Evolutionary conservation across 305 asterid species (phyloP).

Genomic region (Fraxinus latifolia): DNA sequence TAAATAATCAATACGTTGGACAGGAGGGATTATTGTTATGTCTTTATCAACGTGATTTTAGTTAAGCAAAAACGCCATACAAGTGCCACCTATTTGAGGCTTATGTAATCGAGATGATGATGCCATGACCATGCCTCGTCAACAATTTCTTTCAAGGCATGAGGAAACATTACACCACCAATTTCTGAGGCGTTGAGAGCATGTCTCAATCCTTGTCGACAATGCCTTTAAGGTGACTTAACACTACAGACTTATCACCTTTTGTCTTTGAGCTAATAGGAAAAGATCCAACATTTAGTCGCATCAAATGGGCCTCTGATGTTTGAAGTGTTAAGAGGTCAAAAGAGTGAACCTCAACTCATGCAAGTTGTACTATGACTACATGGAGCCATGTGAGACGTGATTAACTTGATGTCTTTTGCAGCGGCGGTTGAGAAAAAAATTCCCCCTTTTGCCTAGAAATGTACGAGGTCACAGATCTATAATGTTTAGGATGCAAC

Average conservation of each 20-base stretch:
- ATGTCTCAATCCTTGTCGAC: background rate
- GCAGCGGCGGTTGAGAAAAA: background rate
- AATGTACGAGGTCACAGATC: background rate
- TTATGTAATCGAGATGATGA: background rate
- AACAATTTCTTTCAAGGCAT: background rate
- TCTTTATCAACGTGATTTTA: background rate
- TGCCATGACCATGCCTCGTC: background rate
- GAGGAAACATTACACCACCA: background rate
- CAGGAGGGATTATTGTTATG: background rate
- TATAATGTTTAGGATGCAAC: background rate
- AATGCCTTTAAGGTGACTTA: background rate
- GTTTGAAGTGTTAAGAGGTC: background rate
- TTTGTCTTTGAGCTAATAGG: background rate
- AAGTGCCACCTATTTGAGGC: background rate
- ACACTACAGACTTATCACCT: background rate
- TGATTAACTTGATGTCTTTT: background rate
- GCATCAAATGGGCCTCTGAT: background rate
- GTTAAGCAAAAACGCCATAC: background rate
- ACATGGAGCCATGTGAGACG: background rate
- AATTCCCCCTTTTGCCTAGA: background rate
- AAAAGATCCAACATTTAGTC: background rate
- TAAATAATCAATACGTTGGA: background rate
- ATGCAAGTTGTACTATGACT: background rate
- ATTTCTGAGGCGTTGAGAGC: background rate
- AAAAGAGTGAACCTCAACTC: background rate